phyloP scores from a whole-genome alignment of 1,139 yeast species.

The Debaryomycetaceae sp. region DNA sequence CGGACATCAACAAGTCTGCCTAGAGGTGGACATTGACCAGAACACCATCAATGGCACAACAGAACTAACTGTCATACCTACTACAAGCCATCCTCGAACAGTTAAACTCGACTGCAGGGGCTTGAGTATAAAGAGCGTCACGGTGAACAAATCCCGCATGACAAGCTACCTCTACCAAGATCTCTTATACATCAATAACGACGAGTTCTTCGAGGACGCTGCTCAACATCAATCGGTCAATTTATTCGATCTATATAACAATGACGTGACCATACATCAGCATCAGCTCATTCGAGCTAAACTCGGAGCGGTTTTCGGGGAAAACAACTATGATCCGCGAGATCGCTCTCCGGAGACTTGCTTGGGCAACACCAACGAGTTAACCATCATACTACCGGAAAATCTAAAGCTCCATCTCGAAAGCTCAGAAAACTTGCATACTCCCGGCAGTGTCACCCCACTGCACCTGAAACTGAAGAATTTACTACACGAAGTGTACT shows the following conservation, averaged over 20 bases:
- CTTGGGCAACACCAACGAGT: slow-evolving; percentile 55
- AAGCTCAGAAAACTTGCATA: slow-evolving; percentile 35
- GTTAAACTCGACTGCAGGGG: slow-evolving; percentile 77
- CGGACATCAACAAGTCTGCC: slow-evolving; percentile 58
- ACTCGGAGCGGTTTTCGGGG: slow-evolving; percentile 51
- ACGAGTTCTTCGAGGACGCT: slow-evolving; percentile 13
- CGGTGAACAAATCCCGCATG: slow-evolving; percentile 38
- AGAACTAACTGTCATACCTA: slow-evolving; percentile 71
- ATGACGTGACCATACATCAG: slow-evolving; percentile 39
- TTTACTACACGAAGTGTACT: slow-evolving; percentile 36
- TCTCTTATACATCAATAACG: slow-evolving; percentile 28
- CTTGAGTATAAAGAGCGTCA: slow-evolving; percentile 50
- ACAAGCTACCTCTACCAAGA: slow-evolving; percentile 29
- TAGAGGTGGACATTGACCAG: slow-evolving; percentile 54
- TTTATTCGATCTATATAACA: slow-evolving; percentile 33
- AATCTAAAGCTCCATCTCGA: slow-evolving; percentile 50
- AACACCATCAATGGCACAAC: slow-evolving; percentile 60
- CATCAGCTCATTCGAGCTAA: slow-evolving; percentile 57
- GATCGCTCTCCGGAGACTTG: slow-evolving; percentile 8
- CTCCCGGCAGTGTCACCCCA: slow-evolving; percentile 30
- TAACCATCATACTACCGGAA: slow-evolving; percentile 63
- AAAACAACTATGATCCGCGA: slow-evolving; percentile 27
- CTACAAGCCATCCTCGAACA: slow-evolving; percentile 43
- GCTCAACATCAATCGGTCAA: slow-evolving; percentile 16
- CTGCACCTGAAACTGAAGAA: slow-evolving; percentile 24